Evolutionary conservation across 83 land plant genomes (phyloP), one percentile per base, ranked within the genome.

Genomic region (Isoetes engelmannii): DNA sequence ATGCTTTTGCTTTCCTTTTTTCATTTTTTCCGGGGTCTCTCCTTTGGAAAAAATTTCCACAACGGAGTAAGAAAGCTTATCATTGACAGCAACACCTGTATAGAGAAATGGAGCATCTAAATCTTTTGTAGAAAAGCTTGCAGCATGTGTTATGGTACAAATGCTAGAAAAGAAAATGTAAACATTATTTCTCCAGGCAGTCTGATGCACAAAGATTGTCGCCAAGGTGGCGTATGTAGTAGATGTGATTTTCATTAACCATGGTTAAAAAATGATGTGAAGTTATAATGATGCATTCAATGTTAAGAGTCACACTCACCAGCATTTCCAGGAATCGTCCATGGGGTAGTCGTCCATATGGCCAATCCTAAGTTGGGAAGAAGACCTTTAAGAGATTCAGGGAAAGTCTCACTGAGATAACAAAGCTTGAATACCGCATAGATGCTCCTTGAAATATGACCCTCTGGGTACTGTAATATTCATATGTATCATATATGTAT

Each of bases 301-400:
- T 5, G 54, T 9, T 17, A 51, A 68, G 46, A 59, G 7, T 8
- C 47, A 1, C 21, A 48, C 74, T 72, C 71, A 95, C 99, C 99
- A 67, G 94, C 89, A 87, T 96, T 96, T 58, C 86, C 97, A 65
- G 97, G 99, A 50, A 96, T 82, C 21, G 99, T 96, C 99, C 99
- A 96, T 10, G 99, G 99, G 17, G 99, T 96, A 57, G 99, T 96
- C 6, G 99, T 96, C 99, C 99, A 96, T 48, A 96, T 84, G 63
- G 97, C 95, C 69, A 96, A 60, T 65, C 77, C 81, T 67, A 92
- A 72, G 72, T 80, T 65, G 13, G 94, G 92, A 60, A 84, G 63
- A 77, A 79, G 80, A 4, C 80, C 82, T 59, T 84, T 75, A 58
- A 96, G 65, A 65, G 69, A 72, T 18, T 68, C 78, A 51, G 77